Conservation (phyloP, 257 asterid species). For the Penstemon eatonii region DNA sequence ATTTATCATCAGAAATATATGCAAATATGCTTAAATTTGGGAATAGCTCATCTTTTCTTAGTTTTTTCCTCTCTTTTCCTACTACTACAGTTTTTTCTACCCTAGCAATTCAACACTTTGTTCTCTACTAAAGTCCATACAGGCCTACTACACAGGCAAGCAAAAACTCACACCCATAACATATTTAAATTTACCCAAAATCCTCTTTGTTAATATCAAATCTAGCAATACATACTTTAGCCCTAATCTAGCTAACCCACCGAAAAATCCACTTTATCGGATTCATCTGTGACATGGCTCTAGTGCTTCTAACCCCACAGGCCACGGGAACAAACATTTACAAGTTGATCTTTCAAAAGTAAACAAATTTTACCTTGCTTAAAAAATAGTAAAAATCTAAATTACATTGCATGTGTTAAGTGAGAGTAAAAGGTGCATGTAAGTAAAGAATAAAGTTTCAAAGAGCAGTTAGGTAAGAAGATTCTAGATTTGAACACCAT, state of each 20-base stretch:
- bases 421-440: constrained; percentile 8
- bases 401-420: not conserved
- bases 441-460: constrained; percentile 6
- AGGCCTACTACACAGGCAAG: not conserved
- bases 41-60: not conserved
- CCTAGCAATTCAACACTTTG: not conserved
- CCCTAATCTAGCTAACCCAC: not conserved
- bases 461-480: not conserved
- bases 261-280: not conserved
- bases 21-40: not conserved
- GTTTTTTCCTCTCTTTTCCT: not conserved
- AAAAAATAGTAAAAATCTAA: constrained; percentile 3
- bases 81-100: not conserved
- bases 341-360: constrained; percentile 16
- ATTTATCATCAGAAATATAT: not conserved
- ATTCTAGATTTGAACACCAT: not conserved
- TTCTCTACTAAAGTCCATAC: not conserved
- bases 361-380: constrained; percentile 12
- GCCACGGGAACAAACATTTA: constrained; percentile 7
- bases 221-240: not conserved
- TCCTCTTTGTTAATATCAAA: not conserved
- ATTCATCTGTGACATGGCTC: not conserved
- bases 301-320: constrained; percentile 5
- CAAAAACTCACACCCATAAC: constrained; percentile 7
- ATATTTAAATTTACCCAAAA: not conserved